These are phyloP conservation scores for Jasminum sambac DNA, from an alignment of 257 asterid species.

Conservation along the genomic window DNA sequence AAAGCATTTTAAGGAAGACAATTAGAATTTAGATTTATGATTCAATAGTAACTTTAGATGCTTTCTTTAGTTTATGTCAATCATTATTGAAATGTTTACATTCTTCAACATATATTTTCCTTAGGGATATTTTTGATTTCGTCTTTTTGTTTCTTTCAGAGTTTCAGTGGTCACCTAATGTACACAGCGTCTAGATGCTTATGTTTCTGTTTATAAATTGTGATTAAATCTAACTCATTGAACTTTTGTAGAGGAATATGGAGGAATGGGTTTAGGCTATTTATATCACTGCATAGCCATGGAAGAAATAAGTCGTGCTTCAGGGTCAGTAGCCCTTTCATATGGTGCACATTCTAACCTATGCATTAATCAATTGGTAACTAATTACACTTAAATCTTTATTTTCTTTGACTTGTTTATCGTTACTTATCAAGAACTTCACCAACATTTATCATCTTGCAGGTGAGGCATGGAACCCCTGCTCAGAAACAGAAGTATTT, in stretches of 20 bases:
- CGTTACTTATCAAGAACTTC: slow-evolving; percentile 19
- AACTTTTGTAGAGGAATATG: slow-evolving; percentile 72
- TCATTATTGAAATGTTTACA: neutral
- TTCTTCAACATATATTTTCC: neutral
- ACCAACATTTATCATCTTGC: slow-evolving; percentile 32
- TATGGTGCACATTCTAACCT: slow-evolving; percentile 97
- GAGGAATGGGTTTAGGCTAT: slow-evolving; percentile 99
- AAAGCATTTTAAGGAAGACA: too few relatives aligned
- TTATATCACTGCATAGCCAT: slow-evolving; percentile 95
- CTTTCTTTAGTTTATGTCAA: neutral
- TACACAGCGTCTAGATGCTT: neutral
- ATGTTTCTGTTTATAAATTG: slow-evolving; percentile 20
- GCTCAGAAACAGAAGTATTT: slow-evolving; percentile 88
- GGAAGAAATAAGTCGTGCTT: slow-evolving; percentile 99
- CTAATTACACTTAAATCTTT: slow-evolving; percentile 27
- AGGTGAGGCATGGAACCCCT: slow-evolving; percentile 92
- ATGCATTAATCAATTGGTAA: slow-evolving; percentile 94
- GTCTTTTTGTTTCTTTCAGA: neutral
- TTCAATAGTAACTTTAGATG: too few relatives aligned
- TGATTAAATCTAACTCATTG: slow-evolving; percentile 22
- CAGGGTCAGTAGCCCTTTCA: slow-evolving; percentile 97
- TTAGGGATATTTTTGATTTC: neutral
- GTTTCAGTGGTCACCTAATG: neutral
- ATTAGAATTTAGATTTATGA: too few relatives aligned
- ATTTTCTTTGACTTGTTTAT: slow-evolving; percentile 17